phyloP scores from a whole-genome alignment of 768 basidiomycete genomes.

The Lactarius deliciosus region DNA sequence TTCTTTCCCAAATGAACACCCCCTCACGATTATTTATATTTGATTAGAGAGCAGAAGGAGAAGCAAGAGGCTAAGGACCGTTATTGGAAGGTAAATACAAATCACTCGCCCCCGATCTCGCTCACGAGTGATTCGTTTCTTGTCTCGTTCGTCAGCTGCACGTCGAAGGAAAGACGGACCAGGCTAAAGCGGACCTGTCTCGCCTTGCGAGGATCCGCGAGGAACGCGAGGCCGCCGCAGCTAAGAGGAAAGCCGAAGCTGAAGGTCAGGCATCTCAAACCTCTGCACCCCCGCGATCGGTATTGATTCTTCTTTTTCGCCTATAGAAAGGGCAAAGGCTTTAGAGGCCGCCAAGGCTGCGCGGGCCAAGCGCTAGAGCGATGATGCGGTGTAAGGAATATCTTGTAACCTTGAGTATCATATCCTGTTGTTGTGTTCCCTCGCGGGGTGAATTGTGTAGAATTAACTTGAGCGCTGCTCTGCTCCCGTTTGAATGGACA shows the following conservation, averaged over 20 bases:
- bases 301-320: background rate
- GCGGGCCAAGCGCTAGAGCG: constrained; percentile 16
- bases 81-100: constrained; percentile 71
- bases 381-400: background rate
- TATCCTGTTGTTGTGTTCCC: constrained; percentile 1
- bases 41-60: constrained; percentile 80
- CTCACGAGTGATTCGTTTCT: background rate
- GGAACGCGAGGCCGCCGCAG: constrained; percentile 85
- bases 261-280: constrained; percentile 48
- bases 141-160: constrained; percentile 51
- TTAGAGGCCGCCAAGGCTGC: constrained; percentile 17
- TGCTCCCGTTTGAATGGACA: background rate
- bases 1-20: background rate
- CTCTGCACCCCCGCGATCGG: no score
- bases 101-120: background rate
- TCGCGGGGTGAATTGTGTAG: constrained; percentile 13
- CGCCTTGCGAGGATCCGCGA: constrained; percentile 82
- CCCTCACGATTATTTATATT: background rate
- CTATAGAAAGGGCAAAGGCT: constrained; percentile 18
- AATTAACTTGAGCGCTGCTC: background rate
- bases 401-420: constrained; percentile 2
- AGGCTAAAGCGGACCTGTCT: constrained; percentile 86
- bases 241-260: constrained; percentile 84
- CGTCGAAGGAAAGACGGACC: constrained; percentile 79
- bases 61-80: constrained; percentile 85